Evolutionary conservation across 305 asterid species (phyloP).

Genomic region (Solanum hybrid): DNA sequence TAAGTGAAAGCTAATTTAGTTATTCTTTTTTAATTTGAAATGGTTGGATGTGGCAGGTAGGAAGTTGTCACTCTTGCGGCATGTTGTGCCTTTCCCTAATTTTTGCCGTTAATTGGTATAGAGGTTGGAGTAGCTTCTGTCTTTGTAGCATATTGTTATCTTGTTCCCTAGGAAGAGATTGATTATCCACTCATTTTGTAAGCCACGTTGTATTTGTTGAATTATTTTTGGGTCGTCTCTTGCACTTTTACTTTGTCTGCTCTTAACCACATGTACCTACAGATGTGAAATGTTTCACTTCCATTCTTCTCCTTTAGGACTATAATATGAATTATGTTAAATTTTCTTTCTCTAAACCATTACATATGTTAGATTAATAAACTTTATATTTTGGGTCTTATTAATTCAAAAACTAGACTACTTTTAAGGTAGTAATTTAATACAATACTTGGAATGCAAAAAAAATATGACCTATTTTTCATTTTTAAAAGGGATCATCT

Average conservation of each 20-base stretch:
- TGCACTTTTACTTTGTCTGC: not conserved
- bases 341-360: too few species aligned
- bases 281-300: not conserved
- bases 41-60: slow-evolving; percentile 3
- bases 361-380: too few species aligned
- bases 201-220: not conserved
- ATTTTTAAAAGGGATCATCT: not conserved
- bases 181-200: not conserved
- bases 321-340: too few species aligned
- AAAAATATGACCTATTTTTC: not conserved
- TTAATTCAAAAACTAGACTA: too few species aligned
- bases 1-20: slow-evolving; percentile 9
- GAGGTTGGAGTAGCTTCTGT: not conserved
- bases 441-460: too few species aligned
- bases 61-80: not conserved
- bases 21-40: slow-evolving; percentile 17
- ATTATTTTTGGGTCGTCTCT: not conserved
- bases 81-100: not conserved
- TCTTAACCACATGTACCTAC: not conserved
- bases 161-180: not conserved
- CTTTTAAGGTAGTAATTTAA: too few species aligned
- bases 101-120: not conserved
- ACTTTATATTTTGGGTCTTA: too few species aligned
- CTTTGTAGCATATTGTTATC: not conserved
- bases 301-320: not conserved